phyloP scores from a whole-genome alignment of 768 basidiomycete species.

The Lactarius evosmus region DNA sequence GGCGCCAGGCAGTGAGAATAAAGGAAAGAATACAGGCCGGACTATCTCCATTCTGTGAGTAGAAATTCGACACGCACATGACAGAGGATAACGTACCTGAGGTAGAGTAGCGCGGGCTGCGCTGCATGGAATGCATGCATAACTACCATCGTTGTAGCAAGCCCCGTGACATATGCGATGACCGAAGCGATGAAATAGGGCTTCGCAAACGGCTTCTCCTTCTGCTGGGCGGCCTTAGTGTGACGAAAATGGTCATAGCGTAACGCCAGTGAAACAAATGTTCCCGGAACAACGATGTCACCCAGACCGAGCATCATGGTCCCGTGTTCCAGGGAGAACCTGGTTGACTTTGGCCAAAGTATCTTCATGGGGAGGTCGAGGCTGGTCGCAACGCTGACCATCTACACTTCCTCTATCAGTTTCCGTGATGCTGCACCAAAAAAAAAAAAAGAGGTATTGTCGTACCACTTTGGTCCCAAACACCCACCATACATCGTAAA shows the following conservation, averaged over 20 bases:
- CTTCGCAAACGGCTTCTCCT: constrained; percentile 46
- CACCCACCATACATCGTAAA: constrained; percentile 97
- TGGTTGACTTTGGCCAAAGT: constrained; percentile 72
- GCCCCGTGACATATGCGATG: constrained; percentile 67
- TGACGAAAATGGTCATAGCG: constrained; percentile 70
- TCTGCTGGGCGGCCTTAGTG: constrained; percentile 32
- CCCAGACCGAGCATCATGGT: constrained; percentile 92
- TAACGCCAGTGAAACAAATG: constrained; percentile 79
- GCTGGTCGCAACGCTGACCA: constrained; percentile 89
- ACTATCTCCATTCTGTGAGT: constrained; percentile 37
- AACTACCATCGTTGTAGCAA: constrained; percentile 73
- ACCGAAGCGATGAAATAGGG: constrained; percentile 75
- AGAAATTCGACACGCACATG: neutral
- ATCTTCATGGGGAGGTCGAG: constrained; percentile 94
- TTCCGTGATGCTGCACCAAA: neutral
- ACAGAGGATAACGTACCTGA: constrained; percentile 54
- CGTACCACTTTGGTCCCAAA: constrained; percentile 83
- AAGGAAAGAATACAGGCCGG: constrained; percentile 78
- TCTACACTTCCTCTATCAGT: constrained; percentile 44
- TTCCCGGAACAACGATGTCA: constrained; percentile 68
- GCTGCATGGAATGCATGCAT: constrained; percentile 77
- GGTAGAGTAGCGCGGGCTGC: constrained; percentile 91
- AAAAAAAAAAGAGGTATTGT: constrained; percentile 20
- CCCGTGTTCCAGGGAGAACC: constrained; percentile 49
- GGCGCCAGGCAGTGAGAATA: constrained; percentile 49